Percentiles rank a stretch among this genome's conserved stretches.
phyloP scores from a whole-genome alignment of 768 basidiomycete genomes.

The Suillus hirtellus region DNA sequence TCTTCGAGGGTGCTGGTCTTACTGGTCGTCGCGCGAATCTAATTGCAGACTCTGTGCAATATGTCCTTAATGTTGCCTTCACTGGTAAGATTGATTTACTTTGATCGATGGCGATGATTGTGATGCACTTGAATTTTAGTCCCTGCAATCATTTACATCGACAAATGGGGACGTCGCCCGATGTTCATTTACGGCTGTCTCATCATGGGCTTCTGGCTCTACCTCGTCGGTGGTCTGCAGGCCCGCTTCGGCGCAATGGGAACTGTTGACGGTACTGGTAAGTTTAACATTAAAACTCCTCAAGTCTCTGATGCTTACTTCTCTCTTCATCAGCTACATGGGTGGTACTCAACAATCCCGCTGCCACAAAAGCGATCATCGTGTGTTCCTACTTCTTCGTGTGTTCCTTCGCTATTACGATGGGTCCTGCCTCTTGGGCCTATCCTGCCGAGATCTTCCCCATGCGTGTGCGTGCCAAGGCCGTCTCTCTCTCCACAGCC shows the following conservation, averaged over 20 bases:
- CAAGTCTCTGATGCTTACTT: not conserved
- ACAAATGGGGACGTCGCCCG: conserved; percentile 78
- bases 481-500: conserved; percentile 43
- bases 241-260: conserved; percentile 68
- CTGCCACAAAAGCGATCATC: conserved; percentile 69
- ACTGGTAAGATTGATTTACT: conserved; percentile 27
- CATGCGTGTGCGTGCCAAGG: conserved; percentile 66
- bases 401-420: conserved; percentile 69
- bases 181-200: conserved; percentile 67
- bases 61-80: conserved; percentile 42
- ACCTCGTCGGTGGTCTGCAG: conserved; percentile 76
- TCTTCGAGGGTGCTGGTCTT: conserved; percentile 78
- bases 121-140: conserved; percentile 18
- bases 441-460: conserved; percentile 76
- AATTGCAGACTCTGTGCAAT: conserved; percentile 71
- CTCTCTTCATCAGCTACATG: conserved; percentile 40
- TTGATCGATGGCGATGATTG: not conserved
- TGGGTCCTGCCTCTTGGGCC: conserved; percentile 78
- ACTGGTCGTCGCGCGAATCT: conserved; percentile 72
- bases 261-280: conserved; percentile 38
- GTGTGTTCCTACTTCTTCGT: conserved; percentile 79
- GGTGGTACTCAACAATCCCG: conserved; percentile 57
- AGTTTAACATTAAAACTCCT: conserved; percentile 7
- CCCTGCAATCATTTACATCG: conserved; percentile 62
- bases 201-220: conserved; percentile 76